A percentile compares a stretch with the other conserved stretches of the same genome.
Evolutionary conservation across 2,329 filamentous ascomycete species (phyloP).

Genomic region (Fusarium sp.): DNA sequence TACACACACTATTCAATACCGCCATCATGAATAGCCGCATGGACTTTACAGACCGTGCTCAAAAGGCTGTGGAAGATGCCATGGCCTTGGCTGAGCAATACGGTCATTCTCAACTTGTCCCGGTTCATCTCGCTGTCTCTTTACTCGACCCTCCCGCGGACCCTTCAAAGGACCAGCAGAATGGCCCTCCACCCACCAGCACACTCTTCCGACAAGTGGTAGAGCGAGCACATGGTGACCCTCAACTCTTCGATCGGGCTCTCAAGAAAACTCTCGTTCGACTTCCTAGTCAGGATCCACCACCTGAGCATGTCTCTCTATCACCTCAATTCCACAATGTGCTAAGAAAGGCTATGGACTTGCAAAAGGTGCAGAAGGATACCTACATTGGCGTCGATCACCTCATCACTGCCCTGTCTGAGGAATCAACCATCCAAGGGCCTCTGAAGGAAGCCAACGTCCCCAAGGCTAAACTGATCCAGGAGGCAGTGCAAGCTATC

Average conservation of each 20-base stretch:
- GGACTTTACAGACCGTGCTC: conserved; percentile 94
- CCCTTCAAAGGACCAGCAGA: conserved; percentile 85
- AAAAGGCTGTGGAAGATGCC: conserved; percentile 89
- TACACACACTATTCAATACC: conserved; percentile 7
- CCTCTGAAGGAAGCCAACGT: conserved; percentile 88
- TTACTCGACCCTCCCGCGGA: conserved; percentile 81
- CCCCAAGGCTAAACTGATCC: conserved; percentile 89
- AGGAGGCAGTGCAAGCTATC: conserved; percentile 90
- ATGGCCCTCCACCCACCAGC: conserved; percentile 71
- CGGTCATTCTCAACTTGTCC: conserved; percentile 88
- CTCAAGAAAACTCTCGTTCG: conserved; percentile 94
- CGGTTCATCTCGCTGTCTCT: conserved; percentile 87
- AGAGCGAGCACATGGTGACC: conserved; percentile 92
- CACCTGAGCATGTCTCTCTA: conserved; percentile 87
- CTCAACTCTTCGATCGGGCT: conserved; percentile 86
- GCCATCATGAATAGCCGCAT: conserved; percentile 77
- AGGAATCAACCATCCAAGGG: conserved; percentile 79
- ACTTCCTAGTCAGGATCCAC: conserved; percentile 92
- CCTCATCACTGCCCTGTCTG: conserved; percentile 84
- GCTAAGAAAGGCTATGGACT: conserved; percentile 83
- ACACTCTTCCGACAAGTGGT: conserved; percentile 96
- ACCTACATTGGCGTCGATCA: conserved; percentile 95
- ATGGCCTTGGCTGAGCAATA: conserved; percentile 91
- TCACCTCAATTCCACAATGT: conserved; percentile 85
- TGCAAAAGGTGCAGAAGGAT: conserved; percentile 98